phyloP scores from a whole-genome alignment of 1,284 basidiomycete species.

The Cystobasidium pallidum region DNA sequence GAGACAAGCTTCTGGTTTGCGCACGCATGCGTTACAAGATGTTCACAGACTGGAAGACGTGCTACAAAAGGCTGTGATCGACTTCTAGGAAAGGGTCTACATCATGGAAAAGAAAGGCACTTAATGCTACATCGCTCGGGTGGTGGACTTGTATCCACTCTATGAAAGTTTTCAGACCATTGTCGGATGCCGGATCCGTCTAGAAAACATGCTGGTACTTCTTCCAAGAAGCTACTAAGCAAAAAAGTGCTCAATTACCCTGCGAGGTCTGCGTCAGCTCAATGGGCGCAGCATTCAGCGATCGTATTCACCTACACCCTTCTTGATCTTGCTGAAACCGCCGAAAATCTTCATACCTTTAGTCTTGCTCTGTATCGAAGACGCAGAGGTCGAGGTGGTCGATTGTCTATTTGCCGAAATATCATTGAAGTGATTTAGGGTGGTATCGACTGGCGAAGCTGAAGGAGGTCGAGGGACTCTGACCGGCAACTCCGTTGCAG shows the following conservation, averaged over 20 bases:
- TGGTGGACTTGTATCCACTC: background rate
- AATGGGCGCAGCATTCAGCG: background rate
- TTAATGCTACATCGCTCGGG: background rate
- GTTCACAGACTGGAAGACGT: constrained; percentile 67
- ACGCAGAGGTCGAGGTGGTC: constrained; percentile 1
- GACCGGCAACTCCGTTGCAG: background rate
- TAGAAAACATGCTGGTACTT: background rate
- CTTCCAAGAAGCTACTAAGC: background rate
- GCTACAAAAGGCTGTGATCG: constrained; percentile 29
- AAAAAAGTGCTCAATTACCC: background rate
- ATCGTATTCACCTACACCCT: background rate
- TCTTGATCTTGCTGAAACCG: constrained; percentile 41
- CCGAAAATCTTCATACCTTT: constrained; percentile 23
- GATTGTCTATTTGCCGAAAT: constrained; percentile 1
- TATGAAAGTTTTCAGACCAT: background rate
- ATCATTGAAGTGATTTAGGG: constrained; percentile 6
- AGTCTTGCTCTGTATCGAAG: constrained; percentile 6
- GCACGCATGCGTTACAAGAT: constrained; percentile 65
- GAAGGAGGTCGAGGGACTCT: constrained; percentile 36
- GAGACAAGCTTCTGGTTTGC: constrained; percentile 58
- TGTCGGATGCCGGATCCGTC: constrained; percentile 3
- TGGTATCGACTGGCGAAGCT: constrained; percentile 22
- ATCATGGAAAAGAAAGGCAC: background rate
- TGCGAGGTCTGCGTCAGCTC: background rate
- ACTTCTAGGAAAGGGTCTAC: background rate